Conservation (phyloP, 176 grass and related monocot species). For the bread wheat (Triticum aestivum) region DNA sequence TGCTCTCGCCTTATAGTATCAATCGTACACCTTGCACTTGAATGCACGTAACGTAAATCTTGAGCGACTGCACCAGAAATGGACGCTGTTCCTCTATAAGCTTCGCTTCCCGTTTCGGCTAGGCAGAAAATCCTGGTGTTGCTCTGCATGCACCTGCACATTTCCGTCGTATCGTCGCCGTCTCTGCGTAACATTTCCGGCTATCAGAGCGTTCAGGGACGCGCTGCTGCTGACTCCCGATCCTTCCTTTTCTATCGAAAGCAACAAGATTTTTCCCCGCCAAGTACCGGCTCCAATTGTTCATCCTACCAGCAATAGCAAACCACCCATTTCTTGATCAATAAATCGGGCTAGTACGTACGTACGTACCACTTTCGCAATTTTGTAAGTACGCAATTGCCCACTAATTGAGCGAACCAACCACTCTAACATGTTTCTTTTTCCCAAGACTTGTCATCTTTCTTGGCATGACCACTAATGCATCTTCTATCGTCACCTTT, state of each 20-base stretch:
- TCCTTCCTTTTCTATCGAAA: neutral
- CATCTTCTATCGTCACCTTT: too few relatives aligned
- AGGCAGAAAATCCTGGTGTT: slow-evolving; percentile 5
- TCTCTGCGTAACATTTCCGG: slow-evolving; percentile 16
- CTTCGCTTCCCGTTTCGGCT: slow-evolving; percentile 9
- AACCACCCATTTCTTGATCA: neutral
- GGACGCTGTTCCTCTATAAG: neutral
- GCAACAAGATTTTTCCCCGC: neutral
- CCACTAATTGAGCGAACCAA: neutral
- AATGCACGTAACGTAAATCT: neutral
- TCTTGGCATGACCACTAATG: neutral
- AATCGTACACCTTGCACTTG: neutral
- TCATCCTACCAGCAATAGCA: neutral
- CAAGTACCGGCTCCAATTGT: neutral
- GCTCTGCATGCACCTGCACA: neutral
- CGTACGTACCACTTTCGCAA: neutral
- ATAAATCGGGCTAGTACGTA: neutral
- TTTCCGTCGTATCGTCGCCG: slow-evolving; percentile 3
- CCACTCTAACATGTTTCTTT: neutral
- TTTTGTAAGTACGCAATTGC: neutral
- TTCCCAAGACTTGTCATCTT: neutral
- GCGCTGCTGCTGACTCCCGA: neutral
- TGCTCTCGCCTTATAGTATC: neutral
- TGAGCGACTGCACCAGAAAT: neutral
- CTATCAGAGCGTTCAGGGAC: neutral